Conservation (phyloP, 2,329 filamentous ascomycete species). For the Nectriaceae sp. region DNA sequence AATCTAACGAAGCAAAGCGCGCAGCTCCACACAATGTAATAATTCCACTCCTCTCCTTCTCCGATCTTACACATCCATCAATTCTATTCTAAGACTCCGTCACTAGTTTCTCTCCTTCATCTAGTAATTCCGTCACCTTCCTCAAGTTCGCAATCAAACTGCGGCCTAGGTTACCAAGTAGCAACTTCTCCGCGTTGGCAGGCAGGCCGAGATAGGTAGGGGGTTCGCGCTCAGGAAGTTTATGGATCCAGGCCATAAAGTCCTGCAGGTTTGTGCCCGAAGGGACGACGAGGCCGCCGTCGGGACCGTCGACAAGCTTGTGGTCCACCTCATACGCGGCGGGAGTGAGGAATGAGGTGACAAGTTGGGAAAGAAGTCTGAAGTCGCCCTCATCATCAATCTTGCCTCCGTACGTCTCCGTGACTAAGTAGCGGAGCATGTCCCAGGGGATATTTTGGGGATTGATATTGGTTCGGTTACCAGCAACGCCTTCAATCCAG, state of each 20-base stretch:
- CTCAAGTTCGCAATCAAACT: constrained; percentile 83
- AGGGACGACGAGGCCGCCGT: constrained; percentile 72
- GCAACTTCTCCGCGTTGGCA: constrained; percentile 92
- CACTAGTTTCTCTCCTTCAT: constrained; percentile 92
- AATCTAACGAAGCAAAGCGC: not conserved
- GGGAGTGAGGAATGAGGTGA: constrained; percentile 78
- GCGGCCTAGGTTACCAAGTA: constrained; percentile 84
- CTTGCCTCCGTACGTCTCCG: constrained; percentile 96
- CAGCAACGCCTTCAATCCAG: constrained; percentile 83
- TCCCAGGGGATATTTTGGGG: constrained; percentile 96
- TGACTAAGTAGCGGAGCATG: constrained; percentile 86
- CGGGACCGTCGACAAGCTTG: constrained; percentile 73
- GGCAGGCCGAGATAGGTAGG: constrained; percentile 93
- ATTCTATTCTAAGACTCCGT: constrained; percentile 52
- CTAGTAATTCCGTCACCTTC: constrained; percentile 82
- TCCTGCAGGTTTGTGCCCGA: constrained; percentile 79
- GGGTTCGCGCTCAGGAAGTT: constrained; percentile 90
- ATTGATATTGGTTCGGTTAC: constrained; percentile 87
- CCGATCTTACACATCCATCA: not conserved
- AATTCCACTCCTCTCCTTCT: not conserved
- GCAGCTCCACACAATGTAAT: not conserved
- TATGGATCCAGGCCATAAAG: constrained; percentile 89
- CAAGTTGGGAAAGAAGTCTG: constrained; percentile 69
- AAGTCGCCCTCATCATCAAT: constrained; percentile 92
- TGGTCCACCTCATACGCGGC: constrained; percentile 91